Evolutionary conservation across 192 early-diverging fungal genomes (phyloP).

Genomic region (Funneliformis mosseae): DNA sequence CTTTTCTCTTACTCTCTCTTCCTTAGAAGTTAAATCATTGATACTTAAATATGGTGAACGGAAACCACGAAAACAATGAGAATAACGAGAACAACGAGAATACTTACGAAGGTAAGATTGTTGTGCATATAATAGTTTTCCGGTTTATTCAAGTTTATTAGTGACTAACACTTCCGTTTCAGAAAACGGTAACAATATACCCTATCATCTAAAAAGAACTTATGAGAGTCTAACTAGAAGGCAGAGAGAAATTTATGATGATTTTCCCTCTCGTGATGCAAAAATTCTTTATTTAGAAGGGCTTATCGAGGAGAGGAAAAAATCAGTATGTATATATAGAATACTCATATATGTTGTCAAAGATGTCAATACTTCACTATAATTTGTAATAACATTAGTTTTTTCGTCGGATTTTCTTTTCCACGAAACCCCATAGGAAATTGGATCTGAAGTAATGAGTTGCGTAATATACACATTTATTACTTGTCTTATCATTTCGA

Average conservation of each 20-base stretch:
- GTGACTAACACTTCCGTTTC: not conserved
- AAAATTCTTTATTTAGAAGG: slow-evolving; percentile 7
- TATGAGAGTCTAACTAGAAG: slow-evolving; percentile 9
- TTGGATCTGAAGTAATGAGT: slow-evolving; percentile 11
- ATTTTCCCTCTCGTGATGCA: not conserved
- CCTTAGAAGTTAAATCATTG: not conserved
- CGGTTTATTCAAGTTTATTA: slow-evolving; percentile 19
- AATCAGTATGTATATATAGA: slow-evolving; percentile 14
- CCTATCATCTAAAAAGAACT: slow-evolving; percentile 1
- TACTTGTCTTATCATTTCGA: slow-evolving; percentile 3
- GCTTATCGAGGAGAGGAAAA: not conserved
- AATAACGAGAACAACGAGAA: not conserved
- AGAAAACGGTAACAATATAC: not conserved
- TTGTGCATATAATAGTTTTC: slow-evolving; percentile 14
- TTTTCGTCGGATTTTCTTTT: too few relatives aligned
- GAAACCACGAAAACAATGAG: not conserved
- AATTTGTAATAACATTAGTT: slow-evolving; percentile 14
- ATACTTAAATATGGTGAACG: slow-evolving; percentile 4
- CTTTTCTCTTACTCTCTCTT: too few relatives aligned
- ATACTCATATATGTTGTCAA: slow-evolving; percentile 7
- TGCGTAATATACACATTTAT: slow-evolving; percentile 5
- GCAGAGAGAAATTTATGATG: not conserved
- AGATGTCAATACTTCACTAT: slow-evolving; percentile 12
- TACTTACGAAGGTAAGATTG: not conserved
- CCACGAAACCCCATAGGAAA: slow-evolving; percentile 22